Evolutionary conservation across 2,329 filamentous ascomycete genomes (phyloP), one percentile per base, ranked within the genome.

Genomic region (Trichoderma endophyticum): DNA sequence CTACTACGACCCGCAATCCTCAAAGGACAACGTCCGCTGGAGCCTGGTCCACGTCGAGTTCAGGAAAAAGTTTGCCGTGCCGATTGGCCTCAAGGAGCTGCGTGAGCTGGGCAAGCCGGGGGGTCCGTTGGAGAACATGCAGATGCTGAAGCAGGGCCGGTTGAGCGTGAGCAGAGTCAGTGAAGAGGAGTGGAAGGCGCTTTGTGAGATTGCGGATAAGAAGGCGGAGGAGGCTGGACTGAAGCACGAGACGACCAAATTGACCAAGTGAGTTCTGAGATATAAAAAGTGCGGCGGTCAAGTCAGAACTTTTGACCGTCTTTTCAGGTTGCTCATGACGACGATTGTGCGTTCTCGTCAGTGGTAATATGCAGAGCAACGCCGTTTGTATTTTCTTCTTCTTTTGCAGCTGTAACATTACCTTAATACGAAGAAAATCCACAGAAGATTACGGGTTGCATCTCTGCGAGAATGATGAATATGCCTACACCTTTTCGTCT

Each of bases 21-120:
- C 83, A 5, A 80, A 81, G 59, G 83, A 83, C 6, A 83, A 83
- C 11, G 88, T 75, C 84, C 88, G 69, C 77, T 99, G 96, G 96
- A 93, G 91, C 68, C 88, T 96, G 21, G 96, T 98, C 1, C 92
- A 97, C 73, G 95, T 98, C 62, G 88, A 91, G 77, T 98, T 97
- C 80, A 90, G 92, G 71, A 90, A 90, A 79, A 98, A 97, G 81
- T 94, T 98, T 76, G 84, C 86, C 2, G 86, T 89, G 15, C 87
- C 90, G 0, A 88, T 98, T 71, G 87, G 87, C 6, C 86, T 98
- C 66, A 88, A 89, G 73, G 90, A 93, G 75, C 86, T 98, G 59
- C 91, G 92, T 69, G 86, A 87, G 43, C 85, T 91, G 77, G 89
- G 88, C 6, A 84, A 85, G 54, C 78, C 81, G 0, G 87, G 86